Percentiles rank a stretch among this genome's conserved stretches.
Evolutionary conservation across 108 stramenopile species (phyloP).

Genomic region (Nitzschia inconspicua): DNA sequence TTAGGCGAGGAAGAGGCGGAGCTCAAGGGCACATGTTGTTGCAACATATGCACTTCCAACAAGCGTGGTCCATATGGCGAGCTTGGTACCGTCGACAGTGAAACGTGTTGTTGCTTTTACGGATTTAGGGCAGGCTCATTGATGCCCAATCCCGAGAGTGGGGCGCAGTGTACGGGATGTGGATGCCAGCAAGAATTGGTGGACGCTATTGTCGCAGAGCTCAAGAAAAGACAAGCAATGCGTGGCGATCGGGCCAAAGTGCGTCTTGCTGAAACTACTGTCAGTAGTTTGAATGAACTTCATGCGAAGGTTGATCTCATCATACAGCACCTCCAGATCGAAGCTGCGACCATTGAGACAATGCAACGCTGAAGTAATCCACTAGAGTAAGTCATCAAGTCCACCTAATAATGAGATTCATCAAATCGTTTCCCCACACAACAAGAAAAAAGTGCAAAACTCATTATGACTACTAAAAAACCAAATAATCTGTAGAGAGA

Average conservation of each 20-base stretch:
- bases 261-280: neutral
- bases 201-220: neutral
- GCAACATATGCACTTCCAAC: neutral
- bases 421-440: too few relatives aligned
- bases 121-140: neutral
- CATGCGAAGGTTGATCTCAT: neutral
- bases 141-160: neutral
- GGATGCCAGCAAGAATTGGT: neutral
- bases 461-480: too few relatives aligned
- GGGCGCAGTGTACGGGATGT: neutral
- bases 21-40: neutral
- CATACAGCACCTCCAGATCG: neutral
- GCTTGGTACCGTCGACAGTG: neutral
- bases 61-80: neutral
- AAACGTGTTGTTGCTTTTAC: neutral
- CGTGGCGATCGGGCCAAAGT: neutral
- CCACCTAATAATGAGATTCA: too few relatives aligned
- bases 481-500: too few relatives aligned
- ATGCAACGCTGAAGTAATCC: slow-evolving; percentile 1
- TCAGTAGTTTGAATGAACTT: neutral
- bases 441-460: too few relatives aligned
- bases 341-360: neutral
- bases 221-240: neutral
- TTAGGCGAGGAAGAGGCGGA: neutral
- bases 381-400: too few relatives aligned